Conservation (phyloP, 768 basidiomycete species). For the Tylopilus rubrobrunneus region DNA sequence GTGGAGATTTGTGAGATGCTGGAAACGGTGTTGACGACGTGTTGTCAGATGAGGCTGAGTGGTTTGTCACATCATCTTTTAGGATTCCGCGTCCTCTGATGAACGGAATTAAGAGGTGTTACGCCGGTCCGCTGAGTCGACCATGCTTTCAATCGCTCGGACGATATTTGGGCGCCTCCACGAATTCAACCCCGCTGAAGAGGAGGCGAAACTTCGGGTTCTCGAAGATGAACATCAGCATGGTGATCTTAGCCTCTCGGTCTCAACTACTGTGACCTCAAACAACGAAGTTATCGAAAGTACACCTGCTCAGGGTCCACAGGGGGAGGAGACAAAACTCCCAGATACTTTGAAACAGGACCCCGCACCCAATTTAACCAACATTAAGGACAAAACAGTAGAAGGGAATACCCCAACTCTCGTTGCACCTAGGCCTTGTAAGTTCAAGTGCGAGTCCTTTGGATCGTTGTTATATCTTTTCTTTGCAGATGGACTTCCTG, state of each 20-base stretch:
- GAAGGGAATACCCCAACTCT: slow-evolving; percentile 34
- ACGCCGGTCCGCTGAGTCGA: slow-evolving; percentile 81
- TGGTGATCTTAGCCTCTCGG: slow-evolving; percentile 59
- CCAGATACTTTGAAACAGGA: background rate
- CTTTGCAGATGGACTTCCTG: slow-evolving; percentile 77
- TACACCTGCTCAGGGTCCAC: slow-evolving; percentile 5
- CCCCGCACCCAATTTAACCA: background rate
- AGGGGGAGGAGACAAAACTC: slow-evolving; percentile 10
- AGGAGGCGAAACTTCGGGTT: slow-evolving; percentile 62
- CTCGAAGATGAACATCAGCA: slow-evolving; percentile 49
- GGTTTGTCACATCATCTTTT: slow-evolving; percentile 49
- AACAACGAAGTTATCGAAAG: slow-evolving; percentile 13
- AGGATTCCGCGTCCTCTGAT: slow-evolving; percentile 12
- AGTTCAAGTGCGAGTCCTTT: slow-evolving; percentile 1
- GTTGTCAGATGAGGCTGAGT: slow-evolving; percentile 94
- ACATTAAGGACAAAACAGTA: background rate
- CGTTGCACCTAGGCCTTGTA: slow-evolving; percentile 22
- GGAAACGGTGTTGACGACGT: slow-evolving; percentile 94
- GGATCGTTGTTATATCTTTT: background rate
- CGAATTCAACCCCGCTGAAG: slow-evolving; percentile 55
- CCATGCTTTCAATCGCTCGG: slow-evolving; percentile 85
- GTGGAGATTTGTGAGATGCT: slow-evolving; percentile 97
- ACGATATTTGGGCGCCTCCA: slow-evolving; percentile 77
- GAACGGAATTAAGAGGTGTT: slow-evolving; percentile 60
- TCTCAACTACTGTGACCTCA: slow-evolving; percentile 36